These are phyloP conservation scores for Tuber umbilicatum DNA, from an alignment of 495 filamentous ascomycete species.

Conservation along the genomic window DNA sequence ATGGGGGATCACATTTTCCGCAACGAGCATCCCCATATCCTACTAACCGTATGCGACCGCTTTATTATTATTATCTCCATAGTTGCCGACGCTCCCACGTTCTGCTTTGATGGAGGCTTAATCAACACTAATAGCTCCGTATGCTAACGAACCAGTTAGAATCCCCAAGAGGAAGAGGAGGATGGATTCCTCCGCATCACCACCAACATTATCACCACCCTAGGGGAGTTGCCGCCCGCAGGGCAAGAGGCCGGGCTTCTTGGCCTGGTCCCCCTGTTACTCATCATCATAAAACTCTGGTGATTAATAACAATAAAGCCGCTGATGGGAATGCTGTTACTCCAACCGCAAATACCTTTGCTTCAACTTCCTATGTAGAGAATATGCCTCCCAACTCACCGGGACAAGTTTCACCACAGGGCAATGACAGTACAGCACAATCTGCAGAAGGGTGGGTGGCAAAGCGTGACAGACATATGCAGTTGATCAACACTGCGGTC, in stretches of 20 bases:
- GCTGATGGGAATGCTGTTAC: conserved; percentile 17
- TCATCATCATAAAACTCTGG: conserved; percentile 38
- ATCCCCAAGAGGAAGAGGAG: conserved; percentile 29
- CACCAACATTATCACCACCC: conserved; percentile 40
- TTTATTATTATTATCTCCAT: conserved; percentile 5
- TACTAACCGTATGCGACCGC: conserved; percentile 34
- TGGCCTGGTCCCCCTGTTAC: conserved; percentile 35
- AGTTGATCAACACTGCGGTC: conserved; percentile 77
- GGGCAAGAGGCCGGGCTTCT: conserved; percentile 48
- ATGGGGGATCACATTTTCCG: conserved; percentile 12
- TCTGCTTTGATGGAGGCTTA: conserved; percentile 3
- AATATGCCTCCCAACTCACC: background rate
- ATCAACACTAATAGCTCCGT: conserved; percentile 1
- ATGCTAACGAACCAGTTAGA: conserved; percentile 20
- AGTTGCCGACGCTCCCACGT: conserved; percentile 4
- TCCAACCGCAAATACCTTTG: conserved; percentile 32
- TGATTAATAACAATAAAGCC: conserved; percentile 38
- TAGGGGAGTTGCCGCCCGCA: conserved; percentile 44
- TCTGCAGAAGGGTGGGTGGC: conserved; percentile 57
- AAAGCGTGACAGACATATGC: conserved; percentile 75
- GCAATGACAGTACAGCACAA: background rate
- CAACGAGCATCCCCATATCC: conserved; percentile 29
- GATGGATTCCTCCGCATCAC: conserved; percentile 10
- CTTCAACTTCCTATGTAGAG: conserved; percentile 3
- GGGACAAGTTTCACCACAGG: background rate